Base-by-base conservation (phyloP, 129 eudicot species). In the Pulicaria dysenterica region DNA sequence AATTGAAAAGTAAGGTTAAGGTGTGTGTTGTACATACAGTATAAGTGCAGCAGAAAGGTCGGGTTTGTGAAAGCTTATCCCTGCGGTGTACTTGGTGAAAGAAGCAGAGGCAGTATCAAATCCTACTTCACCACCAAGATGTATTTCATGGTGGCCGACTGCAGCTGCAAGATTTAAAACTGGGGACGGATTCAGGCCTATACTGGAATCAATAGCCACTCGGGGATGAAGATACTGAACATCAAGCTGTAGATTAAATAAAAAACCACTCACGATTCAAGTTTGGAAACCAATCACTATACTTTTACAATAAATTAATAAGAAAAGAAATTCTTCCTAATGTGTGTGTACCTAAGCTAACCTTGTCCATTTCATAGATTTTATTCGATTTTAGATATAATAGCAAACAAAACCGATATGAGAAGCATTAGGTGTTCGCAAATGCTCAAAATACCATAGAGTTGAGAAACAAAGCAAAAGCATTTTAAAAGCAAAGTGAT, bases 161-260 rank as follows among this genome's bases (percentile, higher is more conserved):
- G 91, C 90, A 45, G 93, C 96, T 63, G 96, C 78, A 47, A 90
- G 70, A 69, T 90, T 89, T 76, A 94, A 41, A 60, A 85, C 74
- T 41, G 98, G 98, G 43, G 89, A 75, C 3, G 98, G 97, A 68
- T 86, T 80, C 84, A 94, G 77, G 58, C 97, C 98, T 56, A 94
- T 86, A 66, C 98, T 88, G 39, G 97, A 84, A 48, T 83, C 90
- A 62, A 94, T 81, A 17, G 96, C 86, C 5, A 89, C 87, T 70
- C 81, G 87, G 11, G 81, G 80, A 74, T 86, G 95, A 73, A 83
- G 67, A 69, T 94, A 94, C 77, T 87, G 89, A 73, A 94, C 67
- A 79, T 94, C 97, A 61, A 94, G 92, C 98, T 94, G 92, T 49
- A 34, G 57, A 70, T 12, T 57, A 80, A 51, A 51, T 5, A 79